Base-by-base conservation (phyloP, 2,329 filamentous ascomycete genomes). In the Fonsecaea pugnacius region DNA sequence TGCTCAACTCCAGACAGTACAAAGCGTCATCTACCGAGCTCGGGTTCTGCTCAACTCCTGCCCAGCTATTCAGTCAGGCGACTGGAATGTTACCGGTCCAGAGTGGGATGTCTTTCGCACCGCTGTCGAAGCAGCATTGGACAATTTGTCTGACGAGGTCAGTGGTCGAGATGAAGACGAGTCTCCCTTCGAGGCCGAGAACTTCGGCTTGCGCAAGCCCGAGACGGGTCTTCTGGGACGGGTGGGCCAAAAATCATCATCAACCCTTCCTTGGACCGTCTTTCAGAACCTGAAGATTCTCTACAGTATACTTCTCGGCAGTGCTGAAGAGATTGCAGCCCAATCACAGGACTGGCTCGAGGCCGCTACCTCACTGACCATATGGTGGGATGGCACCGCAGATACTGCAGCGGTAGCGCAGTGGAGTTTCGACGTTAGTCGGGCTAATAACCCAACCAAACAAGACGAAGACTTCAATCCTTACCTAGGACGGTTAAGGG, bases 261-360 rank as follows among this genome's bases (percentile, higher is more conserved):
- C 58, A 14, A 65, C 48, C 32, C 70, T 70, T 48, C 35, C 72
- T 70, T 69, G 70, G 79, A 72, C 74, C 82, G 72, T 98, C 32
- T 97, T 96, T 75, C 89, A 96, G 73, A 92, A 90, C 70, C 80
- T 98, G 59, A 87, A 89, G 69, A 87, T 87, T 12, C 79, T 97
- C 5, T 97, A 96, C 74, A 88, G 89, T 36, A 89, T 96, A 65
- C 79, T 96, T 1, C 83, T 95, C 4, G 93, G 94, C 38, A 86
- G 90, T 68, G 83, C 87, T 9, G 85, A 89, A 38, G 88, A 92
- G 21, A 91, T 97, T 58, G 80, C 96, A 66, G 85, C 88, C 53
- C 86, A 88, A 51, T 87, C 92, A 0, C 88, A 94, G 72, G 93
- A 97, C 76, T 98, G 94, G 94, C 87, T 94, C 58, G 94, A 98